Percentiles rank a stretch among this genome's conserved stretches.
These are phyloP conservation scores for Exophiala alcalophila DNA, from an alignment of 2,329 filamentous ascomycete genomes.

Conservation along the genomic window DNA sequence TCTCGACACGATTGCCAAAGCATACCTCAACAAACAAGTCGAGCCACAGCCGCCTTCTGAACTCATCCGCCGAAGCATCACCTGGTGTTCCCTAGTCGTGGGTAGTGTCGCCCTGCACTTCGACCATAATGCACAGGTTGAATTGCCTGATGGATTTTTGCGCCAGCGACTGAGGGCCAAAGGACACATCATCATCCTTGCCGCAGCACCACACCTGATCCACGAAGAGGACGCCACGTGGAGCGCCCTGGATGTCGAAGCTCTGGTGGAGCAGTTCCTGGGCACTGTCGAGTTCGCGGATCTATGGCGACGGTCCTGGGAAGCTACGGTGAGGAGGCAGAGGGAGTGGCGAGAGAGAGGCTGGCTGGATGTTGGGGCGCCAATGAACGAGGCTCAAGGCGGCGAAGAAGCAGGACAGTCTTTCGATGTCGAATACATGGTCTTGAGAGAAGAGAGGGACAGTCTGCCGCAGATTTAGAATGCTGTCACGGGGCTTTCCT, in stretches of 20 bases:
- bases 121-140: too few species aligned
- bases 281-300: constrained; percentile 4
- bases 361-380: constrained; percentile 11
- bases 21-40: constrained; percentile 18
- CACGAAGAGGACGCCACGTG: constrained; percentile 7
- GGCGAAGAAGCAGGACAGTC: not conserved
- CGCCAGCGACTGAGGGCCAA: constrained; percentile 10
- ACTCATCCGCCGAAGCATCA: constrained; percentile 3
- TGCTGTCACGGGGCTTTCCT: too few species aligned
- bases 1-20: constrained; percentile 3
- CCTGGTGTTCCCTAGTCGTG: constrained; percentile 15
- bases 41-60: constrained; percentile 3
- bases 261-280: constrained; percentile 3
- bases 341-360: constrained; percentile 10
- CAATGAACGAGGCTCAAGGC: constrained; percentile 1
- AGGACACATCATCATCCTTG: constrained; percentile 14
- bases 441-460: constrained; percentile 17
- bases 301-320: constrained; percentile 13
- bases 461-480: too few species aligned
- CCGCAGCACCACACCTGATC: not conserved
- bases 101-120: constrained; percentile 14
- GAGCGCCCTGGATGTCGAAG: constrained; percentile 1
- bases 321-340: constrained; percentile 10
- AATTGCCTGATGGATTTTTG: too few species aligned
- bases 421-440: constrained; percentile 15